Percentiles rank a stretch among this genome's conserved stretches.
These are phyloP conservation scores for Dictyophora rubrovolvata DNA, from an alignment of 768 basidiomycete species.

Conservation along the genomic window DNA sequence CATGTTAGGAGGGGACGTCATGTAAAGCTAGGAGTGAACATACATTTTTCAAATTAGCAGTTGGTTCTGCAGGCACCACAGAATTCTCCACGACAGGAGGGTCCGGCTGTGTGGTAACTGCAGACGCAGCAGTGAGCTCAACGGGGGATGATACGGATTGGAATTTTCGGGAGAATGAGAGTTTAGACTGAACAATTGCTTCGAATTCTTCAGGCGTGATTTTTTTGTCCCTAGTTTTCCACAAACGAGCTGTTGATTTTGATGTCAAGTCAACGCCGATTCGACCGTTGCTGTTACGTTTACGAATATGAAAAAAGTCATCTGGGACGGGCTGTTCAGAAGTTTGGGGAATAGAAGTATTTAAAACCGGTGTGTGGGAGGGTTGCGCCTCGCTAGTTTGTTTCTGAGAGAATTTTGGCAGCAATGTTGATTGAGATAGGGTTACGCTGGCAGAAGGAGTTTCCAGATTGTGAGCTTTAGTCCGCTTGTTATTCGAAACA, in stretches of 20 bases:
- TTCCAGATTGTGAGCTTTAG: constrained; percentile 13
- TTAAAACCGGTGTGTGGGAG: not conserved
- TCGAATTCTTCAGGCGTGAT: not conserved
- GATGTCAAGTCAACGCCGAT: constrained; percentile 9
- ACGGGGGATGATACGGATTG: not conserved
- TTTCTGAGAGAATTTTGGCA: constrained; percentile 15
- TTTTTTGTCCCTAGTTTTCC: not conserved
- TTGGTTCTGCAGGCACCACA: not conserved
- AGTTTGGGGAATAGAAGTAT: not conserved
- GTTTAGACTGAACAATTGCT: not conserved
- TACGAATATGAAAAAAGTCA: constrained; percentile 10
- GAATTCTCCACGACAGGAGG: not conserved
- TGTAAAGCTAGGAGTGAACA: not conserved
- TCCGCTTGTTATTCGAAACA: constrained; percentile 20
- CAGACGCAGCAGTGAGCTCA: not conserved
- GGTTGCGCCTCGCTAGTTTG: constrained; percentile 15
- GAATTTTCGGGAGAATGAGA: not conserved
- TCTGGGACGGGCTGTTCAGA: not conserved
- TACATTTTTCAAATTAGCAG: not conserved
- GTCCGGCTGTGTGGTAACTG: not conserved
- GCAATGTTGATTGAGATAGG: constrained; percentile 14
- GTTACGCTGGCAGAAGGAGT: constrained; percentile 10
- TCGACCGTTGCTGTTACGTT: constrained; percentile 4
- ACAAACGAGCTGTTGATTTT: constrained; percentile 8
- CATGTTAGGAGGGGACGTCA: not conserved